These are phyloP conservation scores for Quercus phellos DNA, from an alignment of 331 rosid species.

Conservation along the genomic window DNA sequence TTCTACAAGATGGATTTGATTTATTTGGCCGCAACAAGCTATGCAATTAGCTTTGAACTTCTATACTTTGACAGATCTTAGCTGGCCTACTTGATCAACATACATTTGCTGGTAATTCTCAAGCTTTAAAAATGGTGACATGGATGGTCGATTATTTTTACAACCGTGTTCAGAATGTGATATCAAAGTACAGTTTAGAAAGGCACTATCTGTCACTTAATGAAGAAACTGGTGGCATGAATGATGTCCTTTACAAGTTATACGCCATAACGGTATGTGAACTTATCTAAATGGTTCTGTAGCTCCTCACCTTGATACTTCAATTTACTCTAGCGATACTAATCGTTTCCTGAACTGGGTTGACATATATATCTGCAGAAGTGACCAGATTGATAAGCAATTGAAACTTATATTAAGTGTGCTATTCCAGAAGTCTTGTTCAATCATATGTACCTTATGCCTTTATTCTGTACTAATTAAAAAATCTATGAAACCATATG, in stretches of 20 bases:
- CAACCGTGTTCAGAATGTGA: conserved; percentile 65
- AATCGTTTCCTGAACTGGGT: neutral
- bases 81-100: conserved; percentile 85
- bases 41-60: conserved; percentile 11
- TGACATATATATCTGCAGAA: neutral
- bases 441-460: neutral
- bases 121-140: conserved; percentile 58
- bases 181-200: conserved; percentile 38
- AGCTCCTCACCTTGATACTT: neutral
- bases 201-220: conserved; percentile 54
- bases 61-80: conserved; percentile 53
- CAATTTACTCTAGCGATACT: neutral
- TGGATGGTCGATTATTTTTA: conserved; percentile 89
- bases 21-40: neutral
- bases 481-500: neutral
- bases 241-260: conserved; percentile 77
- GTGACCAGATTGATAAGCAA: neutral
- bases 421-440: neutral
- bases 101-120: conserved; percentile 45
- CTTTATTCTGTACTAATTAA: neutral
- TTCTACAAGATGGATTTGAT: neutral
- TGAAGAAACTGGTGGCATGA: conserved; percentile 92
- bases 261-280: conserved; percentile 58
- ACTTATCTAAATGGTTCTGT: neutral
- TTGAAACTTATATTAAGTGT: neutral